Evolutionary conservation across 2,329 filamentous ascomycete genomes (phyloP).

Genomic region (Pyrenochaeta sp.): DNA sequence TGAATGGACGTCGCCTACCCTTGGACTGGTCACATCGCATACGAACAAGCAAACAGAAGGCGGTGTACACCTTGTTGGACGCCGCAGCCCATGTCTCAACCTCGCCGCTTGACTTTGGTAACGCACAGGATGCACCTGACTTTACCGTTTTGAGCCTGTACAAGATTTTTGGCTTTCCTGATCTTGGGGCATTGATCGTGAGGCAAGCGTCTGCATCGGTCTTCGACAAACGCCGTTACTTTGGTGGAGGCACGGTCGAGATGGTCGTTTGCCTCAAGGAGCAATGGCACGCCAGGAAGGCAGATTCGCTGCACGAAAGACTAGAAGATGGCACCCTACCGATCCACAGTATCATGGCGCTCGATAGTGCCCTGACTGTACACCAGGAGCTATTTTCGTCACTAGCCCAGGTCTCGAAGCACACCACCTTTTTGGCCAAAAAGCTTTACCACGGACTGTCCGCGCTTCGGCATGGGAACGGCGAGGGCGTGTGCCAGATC

Average conservation of each 20-base stretch:
- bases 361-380: constrained; percentile 75
- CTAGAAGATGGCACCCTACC: constrained; percentile 92
- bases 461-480: constrained; percentile 73
- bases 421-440: constrained; percentile 71
- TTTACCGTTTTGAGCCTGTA: constrained; percentile 90
- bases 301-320: constrained; percentile 74
- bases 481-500: constrained; percentile 68
- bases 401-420: constrained; percentile 72
- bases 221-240: constrained; percentile 76
- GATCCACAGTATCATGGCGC: constrained; percentile 86
- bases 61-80: constrained; percentile 77
- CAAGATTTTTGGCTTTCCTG: constrained; percentile 98
- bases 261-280: constrained; percentile 81
- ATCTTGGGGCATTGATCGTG: constrained; percentile 85
- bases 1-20: constrained; percentile 82
- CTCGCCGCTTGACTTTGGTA: constrained; percentile 73
- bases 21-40: constrained; percentile 67
- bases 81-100: constrained; percentile 84
- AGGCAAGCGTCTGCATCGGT: constrained; percentile 71
- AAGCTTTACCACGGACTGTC: constrained; percentile 66
- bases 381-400: constrained; percentile 75
- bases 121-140: constrained; percentile 71
- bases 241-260: constrained; percentile 93
- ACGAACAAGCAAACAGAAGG: constrained; percentile 51
- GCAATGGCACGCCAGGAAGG: constrained; percentile 82